phyloP scores from a whole-genome alignment of 192 early-diverging fungal genomes.

The Backusella morwellensis region DNA sequence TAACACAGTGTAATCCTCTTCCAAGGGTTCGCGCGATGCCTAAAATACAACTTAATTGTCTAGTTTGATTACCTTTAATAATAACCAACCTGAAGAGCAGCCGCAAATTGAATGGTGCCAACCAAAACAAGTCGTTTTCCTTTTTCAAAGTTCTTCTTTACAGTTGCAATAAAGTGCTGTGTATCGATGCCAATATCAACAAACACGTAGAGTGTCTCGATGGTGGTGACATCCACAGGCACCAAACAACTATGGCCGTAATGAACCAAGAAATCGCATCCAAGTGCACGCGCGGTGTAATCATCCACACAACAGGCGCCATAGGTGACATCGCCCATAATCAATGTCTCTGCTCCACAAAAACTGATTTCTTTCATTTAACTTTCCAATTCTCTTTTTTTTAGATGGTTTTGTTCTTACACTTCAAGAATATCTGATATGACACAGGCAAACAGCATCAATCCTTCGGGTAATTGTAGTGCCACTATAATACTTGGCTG shows the following conservation, averaged over 20 bases:
- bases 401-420: slow-evolving; percentile 23
- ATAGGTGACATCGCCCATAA: slow-evolving; percentile 99
- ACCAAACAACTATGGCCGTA: slow-evolving; percentile 97
- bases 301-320: slow-evolving; percentile 99
- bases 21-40: slow-evolving; percentile 57
- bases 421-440: slow-evolving; percentile 92
- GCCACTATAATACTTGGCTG: slow-evolving; percentile 55
- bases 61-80: background rate
- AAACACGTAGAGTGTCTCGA: slow-evolving; percentile 98
- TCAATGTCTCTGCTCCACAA: slow-evolving; percentile 83
- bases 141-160: slow-evolving; percentile 80
- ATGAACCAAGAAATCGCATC: slow-evolving; percentile 97
- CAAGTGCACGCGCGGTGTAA: slow-evolving; percentile 86
- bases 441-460: slow-evolving; percentile 90
- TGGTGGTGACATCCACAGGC: slow-evolving; percentile 90
- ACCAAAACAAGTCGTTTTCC: slow-evolving; percentile 81
- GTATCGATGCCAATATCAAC: slow-evolving; percentile 97
- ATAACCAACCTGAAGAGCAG: slow-evolving; percentile 69
- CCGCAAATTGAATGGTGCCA: slow-evolving; percentile 93
- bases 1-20: slow-evolving; percentile 60
- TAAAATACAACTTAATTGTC: slow-evolving; percentile 5
- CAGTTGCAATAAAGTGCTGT: slow-evolving; percentile 88
- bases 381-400: too few relatives aligned
- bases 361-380: slow-evolving; percentile 42
- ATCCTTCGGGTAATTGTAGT: slow-evolving; percentile 96